phyloP scores from a whole-genome alignment of 2,329 filamentous ascomycete genomes.

The Lanzia echinophila region DNA sequence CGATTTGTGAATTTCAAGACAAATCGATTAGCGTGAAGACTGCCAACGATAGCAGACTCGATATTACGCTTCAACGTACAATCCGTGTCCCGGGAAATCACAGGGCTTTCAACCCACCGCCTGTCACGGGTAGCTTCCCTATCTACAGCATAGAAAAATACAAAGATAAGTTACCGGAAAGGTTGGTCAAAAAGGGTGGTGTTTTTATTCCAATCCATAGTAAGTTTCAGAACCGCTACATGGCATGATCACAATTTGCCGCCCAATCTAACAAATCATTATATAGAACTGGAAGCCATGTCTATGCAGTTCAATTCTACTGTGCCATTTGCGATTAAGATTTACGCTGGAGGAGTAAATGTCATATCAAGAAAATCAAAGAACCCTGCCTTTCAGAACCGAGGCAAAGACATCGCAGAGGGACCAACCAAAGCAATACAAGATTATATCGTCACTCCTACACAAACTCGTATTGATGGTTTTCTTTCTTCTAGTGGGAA shows the following conservation, averaged over 20 bases:
- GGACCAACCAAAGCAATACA: background rate
- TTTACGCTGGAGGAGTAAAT: background rate
- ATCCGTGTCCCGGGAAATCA: background rate
- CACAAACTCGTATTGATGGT: constrained; percentile 38
- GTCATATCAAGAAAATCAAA: background rate
- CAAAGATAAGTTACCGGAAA: background rate
- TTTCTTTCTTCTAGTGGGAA: constrained; percentile 29
- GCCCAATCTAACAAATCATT: background rate
- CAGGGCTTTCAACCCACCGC: background rate
- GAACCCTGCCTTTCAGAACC: constrained; percentile 6
- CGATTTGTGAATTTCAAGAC: too few species aligned
- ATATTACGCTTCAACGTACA: background rate
- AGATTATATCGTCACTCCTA: constrained; percentile 31
- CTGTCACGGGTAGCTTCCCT: background rate
- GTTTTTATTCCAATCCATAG: background rate
- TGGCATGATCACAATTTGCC: background rate
- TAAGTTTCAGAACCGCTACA: background rate
- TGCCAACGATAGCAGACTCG: too few species aligned
- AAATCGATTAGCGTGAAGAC: too few species aligned
- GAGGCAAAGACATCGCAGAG: background rate
- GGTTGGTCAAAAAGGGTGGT: background rate
- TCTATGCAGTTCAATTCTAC: background rate
- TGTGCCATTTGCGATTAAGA: background rate
- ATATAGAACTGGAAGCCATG: background rate
- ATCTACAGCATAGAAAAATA: background rate